A percentile compares a stretch with the other conserved stretches of the same genome.
These are phyloP conservation scores for Hypomontagnella submonticulosa DNA, from an alignment of 495 filamentous ascomycete species.

Conservation along the genomic window DNA sequence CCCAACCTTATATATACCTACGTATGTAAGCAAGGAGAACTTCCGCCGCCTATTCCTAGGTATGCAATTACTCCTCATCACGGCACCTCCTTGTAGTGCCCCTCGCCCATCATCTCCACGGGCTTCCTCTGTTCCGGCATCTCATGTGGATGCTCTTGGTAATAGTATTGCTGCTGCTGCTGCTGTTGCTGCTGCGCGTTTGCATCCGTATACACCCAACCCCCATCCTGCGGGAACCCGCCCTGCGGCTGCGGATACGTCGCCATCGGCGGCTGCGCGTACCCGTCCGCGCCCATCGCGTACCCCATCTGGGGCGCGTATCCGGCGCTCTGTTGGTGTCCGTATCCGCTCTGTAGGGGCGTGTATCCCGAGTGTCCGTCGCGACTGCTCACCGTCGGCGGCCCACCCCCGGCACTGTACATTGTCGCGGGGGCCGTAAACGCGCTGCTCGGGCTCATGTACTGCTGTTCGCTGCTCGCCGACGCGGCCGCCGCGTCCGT, in stretches of 20 bases:
- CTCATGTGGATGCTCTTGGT: constrained; percentile 28
- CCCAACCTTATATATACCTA: too few relatives aligned
- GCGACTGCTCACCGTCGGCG: constrained; percentile 2
- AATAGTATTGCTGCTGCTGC: constrained; percentile 16
- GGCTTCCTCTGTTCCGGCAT: constrained; percentile 34
- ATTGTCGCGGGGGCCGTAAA: background rate
- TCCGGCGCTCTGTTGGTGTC: constrained; percentile 1
- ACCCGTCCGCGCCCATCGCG: constrained; percentile 6
- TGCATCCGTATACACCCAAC: constrained; percentile 26
- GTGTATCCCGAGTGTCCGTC: constrained; percentile 15
- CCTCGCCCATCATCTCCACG: constrained; percentile 44
- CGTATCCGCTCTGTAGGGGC: constrained; percentile 8
- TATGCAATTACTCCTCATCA: background rate
- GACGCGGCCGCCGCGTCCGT: constrained; percentile 9
- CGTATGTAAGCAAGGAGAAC: too few relatives aligned
- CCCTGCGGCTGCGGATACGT: constrained; percentile 21
- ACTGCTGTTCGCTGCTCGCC: background rate
- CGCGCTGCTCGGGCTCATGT: constrained; percentile 21
- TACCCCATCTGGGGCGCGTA: constrained; percentile 1
- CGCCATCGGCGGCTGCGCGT: constrained; percentile 8
- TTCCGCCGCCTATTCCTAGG: background rate
- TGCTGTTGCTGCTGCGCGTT: constrained; percentile 21
- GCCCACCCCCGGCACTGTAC: background rate
- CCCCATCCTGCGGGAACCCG: constrained; percentile 20
- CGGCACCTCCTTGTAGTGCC: constrained; percentile 42